phyloP scores from a whole-genome alignment of 208 protist genomes.

The Leptomonas seymouri region DNA sequence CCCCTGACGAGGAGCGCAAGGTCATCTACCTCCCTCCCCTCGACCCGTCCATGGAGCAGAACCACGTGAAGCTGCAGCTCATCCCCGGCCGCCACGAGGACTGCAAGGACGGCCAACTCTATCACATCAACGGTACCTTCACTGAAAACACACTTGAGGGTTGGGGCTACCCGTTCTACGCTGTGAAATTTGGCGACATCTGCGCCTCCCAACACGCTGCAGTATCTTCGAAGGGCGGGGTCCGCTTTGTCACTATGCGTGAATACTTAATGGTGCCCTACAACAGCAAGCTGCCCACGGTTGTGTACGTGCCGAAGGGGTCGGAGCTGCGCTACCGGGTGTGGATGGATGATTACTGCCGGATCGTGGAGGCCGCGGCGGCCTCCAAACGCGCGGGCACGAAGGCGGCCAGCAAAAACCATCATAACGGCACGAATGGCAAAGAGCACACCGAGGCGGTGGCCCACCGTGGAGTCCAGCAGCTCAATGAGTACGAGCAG shows the following conservation, averaged over 20 bases:
- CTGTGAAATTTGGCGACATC: constrained; percentile 38
- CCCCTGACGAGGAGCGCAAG: constrained; percentile 63
- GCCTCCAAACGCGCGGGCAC: not conserved
- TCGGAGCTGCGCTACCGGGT: constrained; percentile 55
- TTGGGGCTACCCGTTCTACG: constrained; percentile 66
- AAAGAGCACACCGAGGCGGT: not conserved
- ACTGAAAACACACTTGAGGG: constrained; percentile 44
- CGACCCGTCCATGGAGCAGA: constrained; percentile 29
- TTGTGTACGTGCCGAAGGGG: constrained; percentile 57
- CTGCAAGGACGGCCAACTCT: constrained; percentile 51
- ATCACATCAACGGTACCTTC: constrained; percentile 53
- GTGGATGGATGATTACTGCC: constrained; percentile 37
- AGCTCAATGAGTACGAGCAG: not conserved
- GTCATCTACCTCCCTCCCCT: constrained; percentile 73
- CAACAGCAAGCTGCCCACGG: constrained; percentile 57
- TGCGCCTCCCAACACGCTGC: constrained; percentile 24
- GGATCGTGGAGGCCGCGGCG: constrained; percentile 2
- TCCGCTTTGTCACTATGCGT: constrained; percentile 42
- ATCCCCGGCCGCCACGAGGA: constrained; percentile 61
- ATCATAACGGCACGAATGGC: not conserved
- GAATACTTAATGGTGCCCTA: constrained; percentile 34
- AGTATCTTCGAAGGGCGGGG: constrained; percentile 17
- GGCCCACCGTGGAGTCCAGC: not conserved
- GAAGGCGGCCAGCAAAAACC: not conserved
- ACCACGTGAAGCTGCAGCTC: constrained; percentile 65